Evolutionary conservation across 495 filamentous ascomycete species (phyloP).

Genomic region (Cercophora samala): DNA sequence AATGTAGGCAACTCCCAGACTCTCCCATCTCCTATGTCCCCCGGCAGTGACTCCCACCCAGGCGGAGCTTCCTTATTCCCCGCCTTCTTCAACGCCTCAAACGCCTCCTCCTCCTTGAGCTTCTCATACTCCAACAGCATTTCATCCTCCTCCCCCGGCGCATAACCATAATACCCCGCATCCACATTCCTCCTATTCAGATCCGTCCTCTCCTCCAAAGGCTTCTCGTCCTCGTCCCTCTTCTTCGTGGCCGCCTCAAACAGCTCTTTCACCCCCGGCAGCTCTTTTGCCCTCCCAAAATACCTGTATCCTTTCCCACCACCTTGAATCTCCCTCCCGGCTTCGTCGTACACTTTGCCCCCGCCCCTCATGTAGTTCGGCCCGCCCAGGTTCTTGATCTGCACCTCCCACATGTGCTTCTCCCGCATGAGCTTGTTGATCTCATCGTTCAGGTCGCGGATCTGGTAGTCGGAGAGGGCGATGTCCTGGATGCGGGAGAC

Average conservation of each 20-base stretch:
- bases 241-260: slow-evolving; percentile 74
- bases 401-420: slow-evolving; percentile 97
- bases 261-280: slow-evolving; percentile 95
- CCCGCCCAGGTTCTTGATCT: slow-evolving; percentile 88
- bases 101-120: slow-evolving; percentile 77
- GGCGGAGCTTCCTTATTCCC: slow-evolving; percentile 42
- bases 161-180: slow-evolving; percentile 94
- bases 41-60: slow-evolving; percentile 83
- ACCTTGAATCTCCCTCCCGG: slow-evolving; percentile 85
- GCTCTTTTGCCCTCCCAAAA: slow-evolving; percentile 84
- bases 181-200: slow-evolving; percentile 74
- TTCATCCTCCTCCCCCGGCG: slow-evolving; percentile 90
- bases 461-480: slow-evolving; percentile 88
- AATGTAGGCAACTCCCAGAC: slow-evolving; percentile 80
- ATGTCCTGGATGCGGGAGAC: slow-evolving; percentile 91
- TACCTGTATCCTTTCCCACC: slow-evolving; percentile 81
- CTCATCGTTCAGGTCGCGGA: slow-evolving; percentile 97
- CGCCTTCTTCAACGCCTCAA: slow-evolving; percentile 53
- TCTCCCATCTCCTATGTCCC: slow-evolving; percentile 76
- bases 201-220: slow-evolving; percentile 59
- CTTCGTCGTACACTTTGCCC: slow-evolving; percentile 83
- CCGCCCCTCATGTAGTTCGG: slow-evolving; percentile 98
- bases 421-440: slow-evolving; percentile 99
- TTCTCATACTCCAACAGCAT: slow-evolving; percentile 77
- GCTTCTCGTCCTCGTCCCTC: slow-evolving; percentile 50